phyloP scores from a whole-genome alignment of 768 basidiomycete species.

The Amanita inopinata region DNA sequence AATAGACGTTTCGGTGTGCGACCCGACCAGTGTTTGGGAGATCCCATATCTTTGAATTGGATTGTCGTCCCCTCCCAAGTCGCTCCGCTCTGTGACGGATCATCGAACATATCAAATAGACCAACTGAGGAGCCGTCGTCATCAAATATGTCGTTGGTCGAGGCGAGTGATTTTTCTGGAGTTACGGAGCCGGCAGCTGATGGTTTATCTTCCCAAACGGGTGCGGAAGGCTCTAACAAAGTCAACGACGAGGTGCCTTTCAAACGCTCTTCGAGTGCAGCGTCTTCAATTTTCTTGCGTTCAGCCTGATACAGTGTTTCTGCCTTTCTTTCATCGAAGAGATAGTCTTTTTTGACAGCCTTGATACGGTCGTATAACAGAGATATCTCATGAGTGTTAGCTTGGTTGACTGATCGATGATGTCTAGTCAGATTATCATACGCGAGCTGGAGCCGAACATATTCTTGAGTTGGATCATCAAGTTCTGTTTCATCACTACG shows the following conservation, averaged over 20 bases:
- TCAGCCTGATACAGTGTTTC: constrained; percentile 45
- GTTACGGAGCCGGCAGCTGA: constrained; percentile 3
- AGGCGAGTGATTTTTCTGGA: constrained; percentile 3
- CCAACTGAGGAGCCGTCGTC: constrained; percentile 46
- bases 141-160: constrained; percentile 15
- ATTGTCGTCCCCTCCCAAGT: constrained; percentile 45
- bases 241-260: background rate
- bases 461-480: constrained; percentile 51
- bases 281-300: constrained; percentile 37
- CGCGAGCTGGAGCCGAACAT: constrained; percentile 53
- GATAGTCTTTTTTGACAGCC: constrained; percentile 45
- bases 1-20: constrained; percentile 72
- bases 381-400: constrained; percentile 12
- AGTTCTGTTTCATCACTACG: constrained; percentile 18
- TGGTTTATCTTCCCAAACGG: background rate
- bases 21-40: constrained; percentile 79
- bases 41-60: constrained; percentile 56
- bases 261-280: constrained; percentile 33
- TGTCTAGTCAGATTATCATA: constrained; percentile 35
- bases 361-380: constrained; percentile 37
- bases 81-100: constrained; percentile 47
- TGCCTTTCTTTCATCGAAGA: constrained; percentile 64
- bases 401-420: constrained; percentile 18
- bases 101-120: constrained; percentile 59
- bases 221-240: background rate